phyloP scores from a whole-genome alignment of 768 basidiomycete genomes.

The Floccularia luteovirens region DNA sequence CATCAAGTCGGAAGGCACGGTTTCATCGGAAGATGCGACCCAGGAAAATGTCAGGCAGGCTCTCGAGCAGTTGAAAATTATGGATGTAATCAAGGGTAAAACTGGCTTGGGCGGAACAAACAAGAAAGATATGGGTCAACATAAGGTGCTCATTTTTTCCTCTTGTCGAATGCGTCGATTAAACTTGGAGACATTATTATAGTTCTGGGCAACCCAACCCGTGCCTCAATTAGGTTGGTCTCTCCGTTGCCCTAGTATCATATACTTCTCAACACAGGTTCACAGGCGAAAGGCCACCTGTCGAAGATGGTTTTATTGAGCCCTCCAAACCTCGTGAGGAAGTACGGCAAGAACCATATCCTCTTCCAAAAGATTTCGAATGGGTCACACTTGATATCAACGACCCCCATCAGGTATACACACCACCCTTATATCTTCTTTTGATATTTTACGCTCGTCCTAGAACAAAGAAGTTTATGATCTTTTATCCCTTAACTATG shows the following conservation, averaged over 20 bases:
- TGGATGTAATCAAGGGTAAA: slow-evolving; percentile 83
- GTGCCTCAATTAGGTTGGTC: slow-evolving; percentile 77
- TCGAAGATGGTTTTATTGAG: slow-evolving; percentile 87
- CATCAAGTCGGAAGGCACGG: slow-evolving; percentile 53
- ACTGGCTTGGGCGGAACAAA: slow-evolving; percentile 67
- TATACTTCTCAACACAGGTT: neutral
- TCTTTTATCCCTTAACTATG: slow-evolving; percentile 87
- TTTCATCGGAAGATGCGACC: slow-evolving; percentile 36
- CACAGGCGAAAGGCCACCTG: slow-evolving; percentile 53
- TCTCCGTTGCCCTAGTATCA: neutral
- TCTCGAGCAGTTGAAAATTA: slow-evolving; percentile 72
- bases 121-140: slow-evolving; percentile 77
- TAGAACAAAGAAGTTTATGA: slow-evolving; percentile 91
- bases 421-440: neutral
- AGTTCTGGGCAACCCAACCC: slow-evolving; percentile 99
- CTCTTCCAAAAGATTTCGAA: slow-evolving; percentile 87
- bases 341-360: slow-evolving; percentile 83
- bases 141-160: slow-evolving; percentile 54
- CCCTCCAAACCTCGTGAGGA: slow-evolving; percentile 66
- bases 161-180: slow-evolving; percentile 5
- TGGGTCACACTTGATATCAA: slow-evolving; percentile 82
- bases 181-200: neutral
- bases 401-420: slow-evolving; percentile 61
- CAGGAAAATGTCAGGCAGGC: slow-evolving; percentile 62
- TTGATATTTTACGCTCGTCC: slow-evolving; percentile 3